Evolutionary conservation across 169 alveolate genomes (phyloP), one percentile per base, ranked within the genome.

Genomic region (Eimeria praecox): DNA sequence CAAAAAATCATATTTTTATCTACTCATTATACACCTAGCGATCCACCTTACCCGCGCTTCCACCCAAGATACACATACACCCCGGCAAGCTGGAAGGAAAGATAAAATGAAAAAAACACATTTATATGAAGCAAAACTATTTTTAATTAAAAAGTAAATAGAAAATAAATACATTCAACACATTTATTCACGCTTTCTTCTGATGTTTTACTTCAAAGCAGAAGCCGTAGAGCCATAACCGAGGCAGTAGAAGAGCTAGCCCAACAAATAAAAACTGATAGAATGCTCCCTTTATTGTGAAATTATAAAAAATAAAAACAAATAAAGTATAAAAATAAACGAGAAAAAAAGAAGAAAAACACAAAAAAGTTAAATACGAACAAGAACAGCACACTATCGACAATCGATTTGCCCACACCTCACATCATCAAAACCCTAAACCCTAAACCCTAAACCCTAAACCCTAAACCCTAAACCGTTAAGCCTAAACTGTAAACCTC

Each of bases 391-490:
- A n/a, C n/a, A n/a, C n/a, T n/a, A n/a, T n/a, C n/a, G n/a, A n/a
- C n/a, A n/a, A n/a, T n/a, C n/a, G n/a, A n/a, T n/a, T n/a, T n/a
- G n/a, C n/a, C n/a, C n/a, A n/a, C n/a, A n/a, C n/a, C n/a, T n/a
- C n/a, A n/a, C n/a, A n/a, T n/a, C n/a, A n/a, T 24, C 27, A 18
- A 62, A 62, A 4, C 27, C 38, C 75, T n/a, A 62, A 9, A 62
- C 75, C 75, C n/a, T n/a, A n/a, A 24, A n/a, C 75, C 33, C 38
- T n/a, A 62, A n/a, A 18, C 75, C 6, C 75, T 62, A 64, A 64
- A 49, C 75, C 75, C 75, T 64, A 64, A 64, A 64, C 75, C 75
- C 75, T 64, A 64, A 64, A 22, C 33, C 75, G 14, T 64, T 18
- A 64, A 64, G 35, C 75, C 75, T 64, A 64, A 64, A 64, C 75